These are phyloP conservation scores for Cochlearia excelsa DNA, from an alignment of 345 rosid genomes.

Conservation along the genomic window DNA sequence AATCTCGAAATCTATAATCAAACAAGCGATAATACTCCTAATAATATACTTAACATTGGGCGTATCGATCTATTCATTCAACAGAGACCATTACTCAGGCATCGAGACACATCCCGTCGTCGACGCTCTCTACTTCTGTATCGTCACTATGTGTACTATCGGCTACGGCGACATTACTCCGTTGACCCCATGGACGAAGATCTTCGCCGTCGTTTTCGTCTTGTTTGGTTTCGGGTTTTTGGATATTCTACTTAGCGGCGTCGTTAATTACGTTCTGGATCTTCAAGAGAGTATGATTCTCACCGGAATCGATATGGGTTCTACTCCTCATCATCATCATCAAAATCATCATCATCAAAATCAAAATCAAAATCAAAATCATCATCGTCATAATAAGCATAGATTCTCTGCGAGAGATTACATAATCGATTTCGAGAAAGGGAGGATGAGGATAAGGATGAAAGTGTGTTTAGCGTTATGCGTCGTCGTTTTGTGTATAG, in stretches of 20 bases:
- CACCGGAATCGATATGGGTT: constrained; percentile 40
- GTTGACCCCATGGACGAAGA: constrained; percentile 53
- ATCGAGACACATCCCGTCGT: constrained; percentile 77
- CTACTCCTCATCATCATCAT: not conserved
- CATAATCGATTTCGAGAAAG: constrained; percentile 62
- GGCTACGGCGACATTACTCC: constrained; percentile 86
- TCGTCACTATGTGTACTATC: constrained; percentile 41
- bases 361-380: no score
- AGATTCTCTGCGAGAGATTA: constrained; percentile 48
- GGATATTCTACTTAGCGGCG: constrained; percentile 60
- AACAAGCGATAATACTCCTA: constrained; percentile 57
- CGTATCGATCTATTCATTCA: constrained; percentile 55
- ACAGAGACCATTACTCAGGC: constrained; percentile 58
- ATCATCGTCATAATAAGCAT: not conserved
- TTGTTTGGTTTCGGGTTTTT: constrained; percentile 69
- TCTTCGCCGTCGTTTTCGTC: constrained; percentile 66
- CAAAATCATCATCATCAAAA: no score
- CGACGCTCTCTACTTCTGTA: constrained; percentile 75
- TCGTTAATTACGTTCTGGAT: constrained; percentile 62
- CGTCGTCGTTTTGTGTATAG: constrained; percentile 60
- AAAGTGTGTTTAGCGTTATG: constrained; percentile 70
- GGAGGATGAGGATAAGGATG: constrained; percentile 78
- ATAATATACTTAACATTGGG: constrained; percentile 56
- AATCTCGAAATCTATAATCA: constrained; percentile 45
- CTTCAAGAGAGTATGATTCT: constrained; percentile 62